Evolutionary conservation across 352 stramenopile genomes (phyloP), one percentile per base, ranked within the genome.

Genomic region (Globisporangium recalcitrans): DNA sequence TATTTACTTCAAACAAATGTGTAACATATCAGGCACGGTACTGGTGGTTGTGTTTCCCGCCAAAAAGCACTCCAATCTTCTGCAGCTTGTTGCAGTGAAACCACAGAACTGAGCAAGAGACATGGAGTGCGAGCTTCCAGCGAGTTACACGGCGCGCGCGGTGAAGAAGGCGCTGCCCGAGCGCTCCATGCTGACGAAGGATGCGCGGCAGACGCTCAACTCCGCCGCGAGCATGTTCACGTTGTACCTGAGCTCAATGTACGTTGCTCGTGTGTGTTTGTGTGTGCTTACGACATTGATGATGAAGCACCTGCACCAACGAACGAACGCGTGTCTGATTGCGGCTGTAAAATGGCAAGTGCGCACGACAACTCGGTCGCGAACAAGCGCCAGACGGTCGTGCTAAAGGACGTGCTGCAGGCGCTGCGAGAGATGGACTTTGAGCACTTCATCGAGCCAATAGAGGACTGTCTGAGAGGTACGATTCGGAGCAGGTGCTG

Each of bases 361-460:
- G 83, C 83, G 36, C 80, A 90, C 31, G 83, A 90, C 38, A 75
- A 74, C 38, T 83, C 79, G 13, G 63, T 69, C n/a, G 67, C 75
- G 49, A 88, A 85, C 58, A 91, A 91, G 65, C 79, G 85, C 26
- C 82, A 85, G 58, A 92, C 83, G 6, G 84, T 94, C 57, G 84
- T 78, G 16, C 68, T 88, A 5, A 85, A 86, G 47, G 85, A 94
- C 46, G 85, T 94, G 54, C 63, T 92, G 31, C 72, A 78, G 27
- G 80, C 85, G 38, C 67, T 94, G 46, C 60, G 75, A 4, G 85
- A 94, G 27, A 73, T 77, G n/a, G 82, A 94, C 54, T 90, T 94
- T 58, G 80, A 88, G 54, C 78, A 88, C 53, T 91, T 94, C 53
- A 70, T 89, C 24, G 72, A 68, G 31, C 78, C 85, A 0, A 75